Evolutionary conservation across 208 protist genomes (phyloP), one percentile per base, ranked within the genome.

Genomic region (Pavlovales sp.): DNA sequence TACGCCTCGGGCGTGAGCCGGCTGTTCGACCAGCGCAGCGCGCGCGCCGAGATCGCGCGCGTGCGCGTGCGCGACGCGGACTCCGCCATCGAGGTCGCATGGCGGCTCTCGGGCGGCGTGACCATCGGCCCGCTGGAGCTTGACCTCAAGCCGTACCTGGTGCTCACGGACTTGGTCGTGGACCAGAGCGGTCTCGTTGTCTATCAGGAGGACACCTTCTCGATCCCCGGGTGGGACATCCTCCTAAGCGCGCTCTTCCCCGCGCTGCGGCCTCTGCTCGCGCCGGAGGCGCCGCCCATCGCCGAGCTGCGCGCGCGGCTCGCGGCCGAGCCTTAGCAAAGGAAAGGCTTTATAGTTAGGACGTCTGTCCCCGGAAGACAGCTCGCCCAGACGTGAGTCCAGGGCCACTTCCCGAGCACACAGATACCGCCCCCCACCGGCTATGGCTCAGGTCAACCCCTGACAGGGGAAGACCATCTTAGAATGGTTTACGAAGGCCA

Each of bases 131-230:
- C 57, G 57, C 57, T 71, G 14, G 26, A 10, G 57, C 57, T 71
- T 28, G 32, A 2, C 5, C 57, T 71, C 5, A 71, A 71, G 57
- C 57, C 57, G 14, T 71, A 71, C 57, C 2, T 71, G 2, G 57
- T 71, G 57, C 32, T n/a, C 57, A 71, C 57, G 18, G 57, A 71
- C 57, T 28, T 71, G 18, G 14, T 8, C 18, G 14, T 71, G 22
- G 57, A 30, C 57, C 22, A 71, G 26, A 2, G 26, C 26, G 57
- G 75, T 10, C 57, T 88, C 41, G 34, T 88, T 34, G 26, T 22
- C 2, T 75, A 34, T 34, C 76, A 79, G 84, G 76, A 88, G 76
- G 76, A 81, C 76, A 30, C 22, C 30, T 88, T 88, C 57, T 20
- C 5, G n/a, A 75, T 88, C 18, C 76, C 84, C 4, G 40, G 42